Percentiles rank a stretch among this genome's conserved stretches.
These are phyloP conservation scores for Nyctanthes arbortristis DNA, from an alignment of 257 asterid species.

Conservation along the genomic window DNA sequence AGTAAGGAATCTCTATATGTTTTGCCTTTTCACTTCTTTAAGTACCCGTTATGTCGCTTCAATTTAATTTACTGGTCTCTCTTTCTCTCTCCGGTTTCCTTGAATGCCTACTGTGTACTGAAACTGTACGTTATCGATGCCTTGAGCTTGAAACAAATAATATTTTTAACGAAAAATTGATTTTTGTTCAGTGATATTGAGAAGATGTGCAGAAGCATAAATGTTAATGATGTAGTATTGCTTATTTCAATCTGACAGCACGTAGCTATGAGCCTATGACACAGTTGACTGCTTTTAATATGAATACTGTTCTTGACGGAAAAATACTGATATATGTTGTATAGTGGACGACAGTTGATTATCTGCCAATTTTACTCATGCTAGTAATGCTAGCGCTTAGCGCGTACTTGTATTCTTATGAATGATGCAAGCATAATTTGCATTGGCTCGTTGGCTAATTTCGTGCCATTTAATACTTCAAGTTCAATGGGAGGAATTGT, in stretches of 20 bases:
- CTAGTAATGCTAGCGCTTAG: not conserved
- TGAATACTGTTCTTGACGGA: not conserved
- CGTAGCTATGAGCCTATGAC: not conserved
- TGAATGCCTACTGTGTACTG: too few relatives aligned
- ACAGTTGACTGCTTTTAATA: not conserved
- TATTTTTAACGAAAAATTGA: too few relatives aligned
- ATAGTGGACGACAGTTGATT: not conserved
- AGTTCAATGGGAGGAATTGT: constrained; percentile 15
- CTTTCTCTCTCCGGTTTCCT: not conserved
- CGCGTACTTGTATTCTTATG: not conserved
- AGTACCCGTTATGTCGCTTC: not conserved
- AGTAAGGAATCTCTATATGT: constrained; percentile 40
- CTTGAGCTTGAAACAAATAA: too few relatives aligned
- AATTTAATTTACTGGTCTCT: constrained; percentile 3
- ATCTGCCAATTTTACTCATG: not conserved
- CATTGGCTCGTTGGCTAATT: not conserved
- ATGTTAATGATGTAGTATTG: not conserved
- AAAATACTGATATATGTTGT: not conserved
- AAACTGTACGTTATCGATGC: too few relatives aligned
- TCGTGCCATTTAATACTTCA: not conserved
- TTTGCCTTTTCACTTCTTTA: not conserved
- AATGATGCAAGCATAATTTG: not conserved
- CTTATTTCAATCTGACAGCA: not conserved
- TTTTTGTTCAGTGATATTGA: too few relatives aligned
- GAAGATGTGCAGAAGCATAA: too few relatives aligned